These are phyloP conservation scores for Phytophthora sp. DNA, from an alignment of 352 stramenopile species.

Conservation along the genomic window DNA sequence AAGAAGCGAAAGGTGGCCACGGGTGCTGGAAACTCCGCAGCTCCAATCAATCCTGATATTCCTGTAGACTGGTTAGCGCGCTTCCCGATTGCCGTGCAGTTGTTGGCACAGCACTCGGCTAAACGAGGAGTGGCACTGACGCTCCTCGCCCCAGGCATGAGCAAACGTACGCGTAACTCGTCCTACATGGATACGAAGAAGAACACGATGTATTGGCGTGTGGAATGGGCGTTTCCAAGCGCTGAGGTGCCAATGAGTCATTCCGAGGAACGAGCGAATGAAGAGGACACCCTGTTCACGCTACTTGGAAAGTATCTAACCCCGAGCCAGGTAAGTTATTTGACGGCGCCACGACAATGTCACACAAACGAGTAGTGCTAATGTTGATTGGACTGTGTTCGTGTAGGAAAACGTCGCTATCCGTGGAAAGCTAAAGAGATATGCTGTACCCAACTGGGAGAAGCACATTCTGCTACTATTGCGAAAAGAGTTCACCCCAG, in stretches of 20 bases:
- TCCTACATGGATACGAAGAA: slow-evolving; percentile 78
- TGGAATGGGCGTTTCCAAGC: slow-evolving; percentile 80
- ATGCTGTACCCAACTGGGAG: slow-evolving; percentile 61
- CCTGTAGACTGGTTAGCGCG: slow-evolving; percentile 72
- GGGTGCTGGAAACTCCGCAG: not conserved
- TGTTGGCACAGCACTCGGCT: slow-evolving; percentile 69
- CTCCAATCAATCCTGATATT: slow-evolving; percentile 64
- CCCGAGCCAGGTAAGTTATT: slow-evolving; percentile 51
- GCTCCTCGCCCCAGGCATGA: slow-evolving; percentile 82
- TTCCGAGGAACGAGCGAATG: slow-evolving; percentile 56
- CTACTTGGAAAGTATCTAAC: slow-evolving; percentile 70
- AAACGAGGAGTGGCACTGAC: slow-evolving; percentile 76
- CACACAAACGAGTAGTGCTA: not conserved
- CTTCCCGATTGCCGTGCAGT: slow-evolving; percentile 73
- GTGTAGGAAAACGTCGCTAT: slow-evolving; percentile 72
- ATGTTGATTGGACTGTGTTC: not conserved
- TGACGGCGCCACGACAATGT: not conserved
- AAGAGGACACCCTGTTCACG: slow-evolving; percentile 59
- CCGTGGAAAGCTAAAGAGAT: slow-evolving; percentile 75
- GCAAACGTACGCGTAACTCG: slow-evolving; percentile 74
- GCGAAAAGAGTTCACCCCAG: slow-evolving; percentile 78
- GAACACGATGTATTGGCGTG: slow-evolving; percentile 67
- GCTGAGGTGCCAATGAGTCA: slow-evolving; percentile 54
- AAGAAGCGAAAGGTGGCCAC: slow-evolving; percentile 43
- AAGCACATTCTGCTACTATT: slow-evolving; percentile 65